Evolutionary conservation across 192 early-diverging fungal genomes (phyloP).

Genomic region (Pilaira anomala): DNA sequence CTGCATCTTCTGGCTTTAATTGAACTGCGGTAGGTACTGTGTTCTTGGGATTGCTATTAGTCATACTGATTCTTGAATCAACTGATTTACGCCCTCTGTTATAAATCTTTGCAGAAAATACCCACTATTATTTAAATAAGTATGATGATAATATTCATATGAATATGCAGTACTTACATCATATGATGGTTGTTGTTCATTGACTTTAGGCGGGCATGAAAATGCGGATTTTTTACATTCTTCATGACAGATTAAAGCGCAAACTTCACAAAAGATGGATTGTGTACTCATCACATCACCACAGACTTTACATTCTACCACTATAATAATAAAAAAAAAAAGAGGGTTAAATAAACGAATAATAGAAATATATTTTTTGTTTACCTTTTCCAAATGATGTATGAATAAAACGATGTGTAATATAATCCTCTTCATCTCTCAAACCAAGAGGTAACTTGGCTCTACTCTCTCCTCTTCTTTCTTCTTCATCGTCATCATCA

Average conservation of each 20-base stretch:
- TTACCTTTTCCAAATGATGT: conserved; percentile 57
- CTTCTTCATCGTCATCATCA: conserved; percentile 15
- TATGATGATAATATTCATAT: not conserved
- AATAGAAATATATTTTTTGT: not conserved
- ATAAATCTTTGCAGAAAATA: conserved; percentile 36
- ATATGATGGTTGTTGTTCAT: conserved; percentile 37
- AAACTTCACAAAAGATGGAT: conserved; percentile 54
- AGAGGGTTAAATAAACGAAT: not conserved
- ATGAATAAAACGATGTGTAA: conserved; percentile 54
- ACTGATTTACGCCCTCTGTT: conserved; percentile 10
- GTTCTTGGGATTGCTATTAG: not conserved
- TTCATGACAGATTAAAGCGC: conserved; percentile 39
- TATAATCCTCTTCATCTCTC: conserved; percentile 23
- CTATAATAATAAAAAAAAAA: conserved; percentile 22
- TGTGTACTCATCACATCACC: conserved; percentile 42
- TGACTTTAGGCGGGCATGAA: conserved; percentile 35
- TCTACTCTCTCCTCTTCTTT: conserved; percentile 27
- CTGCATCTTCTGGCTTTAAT: conserved; percentile 19
- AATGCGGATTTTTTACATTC: conserved; percentile 32
- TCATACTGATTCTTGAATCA: not conserved
- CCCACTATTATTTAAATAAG: conserved; percentile 26
- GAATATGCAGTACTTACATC: conserved; percentile 20
- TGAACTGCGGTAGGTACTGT: not conserved
- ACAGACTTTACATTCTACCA: conserved; percentile 51
- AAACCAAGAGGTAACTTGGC: conserved; percentile 9